phyloP scores from a whole-genome alignment of 1,284 basidiomycete species.

The Sporisorium graminicola region DNA sequence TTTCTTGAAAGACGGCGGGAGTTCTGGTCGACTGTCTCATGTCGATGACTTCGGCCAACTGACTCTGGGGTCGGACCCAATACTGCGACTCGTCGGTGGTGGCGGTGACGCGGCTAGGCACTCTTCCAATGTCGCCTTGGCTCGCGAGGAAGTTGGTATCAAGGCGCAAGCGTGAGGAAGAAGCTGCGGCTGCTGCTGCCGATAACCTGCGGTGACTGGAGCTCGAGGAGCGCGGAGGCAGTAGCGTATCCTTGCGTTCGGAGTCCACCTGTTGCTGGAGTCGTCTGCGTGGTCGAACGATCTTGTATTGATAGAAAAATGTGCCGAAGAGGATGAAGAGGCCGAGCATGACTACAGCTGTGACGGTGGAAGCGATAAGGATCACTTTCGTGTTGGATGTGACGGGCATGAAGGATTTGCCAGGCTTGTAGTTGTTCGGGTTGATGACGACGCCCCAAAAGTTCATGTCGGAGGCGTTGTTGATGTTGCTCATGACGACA shows the following conservation, averaged over 20 bases:
- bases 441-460: conserved; percentile 51
- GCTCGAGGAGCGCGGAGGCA: conserved; percentile 9
- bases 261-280: conserved; percentile 15
- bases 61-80: conserved; percentile 33
- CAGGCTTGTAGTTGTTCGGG: conserved; percentile 41
- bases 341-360: conserved; percentile 33
- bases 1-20: conserved; percentile 36
- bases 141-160: conserved; percentile 36
- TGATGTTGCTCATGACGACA: conserved; percentile 42
- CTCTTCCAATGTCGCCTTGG: conserved; percentile 34
- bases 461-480: conserved; percentile 31
- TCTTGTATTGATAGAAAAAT: conserved; percentile 40
- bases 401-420: conserved; percentile 27
- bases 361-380: conserved; percentile 39
- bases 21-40: conserved; percentile 18
- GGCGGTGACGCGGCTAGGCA: conserved; percentile 36
- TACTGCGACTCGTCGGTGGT: conserved; percentile 43
- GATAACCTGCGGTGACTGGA: neutral
- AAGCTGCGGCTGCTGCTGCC: neutral
- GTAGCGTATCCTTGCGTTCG: conserved; percentile 23
- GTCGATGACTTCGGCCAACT: conserved; percentile 2
- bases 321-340: conserved; percentile 36
- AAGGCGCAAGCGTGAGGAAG: conserved; percentile 28
- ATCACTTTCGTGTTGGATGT: conserved; percentile 29
- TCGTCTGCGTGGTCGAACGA: conserved; percentile 22